These are phyloP conservation scores for Clathrospora elynae DNA, from an alignment of 2,329 filamentous ascomycete genomes.

Conservation along the genomic window DNA sequence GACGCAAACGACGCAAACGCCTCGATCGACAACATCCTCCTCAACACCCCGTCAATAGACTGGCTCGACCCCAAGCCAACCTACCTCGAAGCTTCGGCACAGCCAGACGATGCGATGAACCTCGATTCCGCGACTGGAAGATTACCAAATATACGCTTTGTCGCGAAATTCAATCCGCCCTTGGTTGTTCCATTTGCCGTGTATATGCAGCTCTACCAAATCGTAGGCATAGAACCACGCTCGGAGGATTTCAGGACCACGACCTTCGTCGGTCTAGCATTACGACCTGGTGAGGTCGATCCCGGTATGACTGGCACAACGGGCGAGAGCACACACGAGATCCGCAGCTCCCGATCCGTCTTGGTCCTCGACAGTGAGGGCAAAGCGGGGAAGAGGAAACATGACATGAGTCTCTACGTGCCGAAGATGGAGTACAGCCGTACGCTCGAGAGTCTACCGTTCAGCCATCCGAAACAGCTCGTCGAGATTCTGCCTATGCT, in stretches of 20 bases:
- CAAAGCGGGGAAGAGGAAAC: slow-evolving; percentile 35
- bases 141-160: slow-evolving; percentile 74
- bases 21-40: slow-evolving; percentile 47
- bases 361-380: slow-evolving; percentile 42
- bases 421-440: slow-evolving; percentile 75
- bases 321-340: slow-evolving; percentile 53
- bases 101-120: slow-evolving; percentile 57
- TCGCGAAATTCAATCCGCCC: slow-evolving; percentile 75
- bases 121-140: slow-evolving; percentile 60
- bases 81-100: slow-evolving; percentile 48
- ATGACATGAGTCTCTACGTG: slow-evolving; percentile 68
- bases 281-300: slow-evolving; percentile 55
- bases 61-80: slow-evolving; percentile 76
- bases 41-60: slow-evolving; percentile 59
- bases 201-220: slow-evolving; percentile 66
- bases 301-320: slow-evolving; percentile 57
- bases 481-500: slow-evolving; percentile 72
- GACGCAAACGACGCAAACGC: slow-evolving; percentile 43
- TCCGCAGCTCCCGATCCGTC: slow-evolving; percentile 58
- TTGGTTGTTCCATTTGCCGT: slow-evolving; percentile 69
- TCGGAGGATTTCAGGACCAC: slow-evolving; percentile 58
- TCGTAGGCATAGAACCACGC: slow-evolving; percentile 61
- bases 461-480: slow-evolving; percentile 78
- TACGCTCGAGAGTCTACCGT: slow-evolving; percentile 69
- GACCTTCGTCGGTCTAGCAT: slow-evolving; percentile 57